Percentiles rank a stretch among this genome's conserved stretches.
phyloP scores from a whole-genome alignment of 345 rosid genomes.

The Barbarea vulgaris region DNA sequence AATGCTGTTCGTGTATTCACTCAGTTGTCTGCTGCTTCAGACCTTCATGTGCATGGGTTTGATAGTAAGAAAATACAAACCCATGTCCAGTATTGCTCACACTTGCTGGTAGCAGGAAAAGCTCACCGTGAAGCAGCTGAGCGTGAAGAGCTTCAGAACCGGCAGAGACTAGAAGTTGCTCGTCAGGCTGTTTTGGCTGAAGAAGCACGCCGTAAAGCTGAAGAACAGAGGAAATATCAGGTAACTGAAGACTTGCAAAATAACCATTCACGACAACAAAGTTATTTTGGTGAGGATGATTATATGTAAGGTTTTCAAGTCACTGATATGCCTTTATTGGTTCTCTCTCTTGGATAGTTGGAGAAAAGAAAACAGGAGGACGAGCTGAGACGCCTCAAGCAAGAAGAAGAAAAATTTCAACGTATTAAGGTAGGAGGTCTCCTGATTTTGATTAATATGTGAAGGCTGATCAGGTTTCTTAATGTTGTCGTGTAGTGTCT shows the following conservation, averaged over 20 bases:
- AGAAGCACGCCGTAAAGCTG: constrained; percentile 98
- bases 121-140: constrained; percentile 95
- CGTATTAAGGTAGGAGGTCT: constrained; percentile 72
- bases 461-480: constrained; percentile 3
- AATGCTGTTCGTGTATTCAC: constrained; percentile 92
- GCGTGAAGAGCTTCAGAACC: constrained; percentile 86
- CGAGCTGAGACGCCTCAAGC: constrained; percentile 77
- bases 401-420: constrained; percentile 86
- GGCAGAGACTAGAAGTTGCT: constrained; percentile 91
- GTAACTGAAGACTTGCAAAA: constrained; percentile 42
- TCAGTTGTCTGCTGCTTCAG: constrained; percentile 88
- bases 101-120: constrained; percentile 88
- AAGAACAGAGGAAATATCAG: constrained; percentile 93
- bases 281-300: not conserved
- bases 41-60: constrained; percentile 90
- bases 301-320: not conserved
- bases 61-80: constrained; percentile 97
- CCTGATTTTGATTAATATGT: not conserved
- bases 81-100: constrained; percentile 95
- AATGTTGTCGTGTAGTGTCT: not conserved
- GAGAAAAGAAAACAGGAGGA: constrained; percentile 96
- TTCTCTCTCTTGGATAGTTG: constrained; percentile 55
- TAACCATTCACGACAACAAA: constrained; percentile 12
- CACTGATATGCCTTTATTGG: constrained; percentile 17
- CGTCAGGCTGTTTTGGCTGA: constrained; percentile 96